Percentiles rank a stretch among this genome's conserved stretches.
Evolutionary conservation across 345 rosid species (phyloP).

Genomic region (Balakata baccata): DNA sequence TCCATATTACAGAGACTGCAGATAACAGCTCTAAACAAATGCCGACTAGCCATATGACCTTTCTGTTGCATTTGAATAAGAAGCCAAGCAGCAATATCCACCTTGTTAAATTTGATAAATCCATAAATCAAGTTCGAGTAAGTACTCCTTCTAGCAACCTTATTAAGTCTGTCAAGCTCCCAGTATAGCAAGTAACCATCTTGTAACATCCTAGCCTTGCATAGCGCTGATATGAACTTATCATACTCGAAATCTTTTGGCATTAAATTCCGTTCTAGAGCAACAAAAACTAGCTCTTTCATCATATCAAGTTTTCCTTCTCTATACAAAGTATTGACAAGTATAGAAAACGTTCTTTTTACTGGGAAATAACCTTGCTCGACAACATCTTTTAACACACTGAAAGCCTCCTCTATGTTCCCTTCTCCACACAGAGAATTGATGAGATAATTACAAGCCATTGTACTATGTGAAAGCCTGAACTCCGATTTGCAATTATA

Average conservation of each 20-base stretch:
- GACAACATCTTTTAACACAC: slow-evolving; percentile 45
- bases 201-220: slow-evolving; percentile 51
- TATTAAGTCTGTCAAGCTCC: slow-evolving; percentile 40
- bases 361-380: slow-evolving; percentile 62
- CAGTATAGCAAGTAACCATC: slow-evolving; percentile 55
- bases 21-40: slow-evolving; percentile 51
- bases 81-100: slow-evolving; percentile 61
- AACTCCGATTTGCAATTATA: slow-evolving; percentile 56
- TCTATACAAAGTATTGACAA: slow-evolving; percentile 62
- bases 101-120: slow-evolving; percentile 42
- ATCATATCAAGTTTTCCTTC: slow-evolving; percentile 61
- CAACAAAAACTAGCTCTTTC: slow-evolving; percentile 47
- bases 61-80: slow-evolving; percentile 72
- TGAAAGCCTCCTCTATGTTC: slow-evolving; percentile 51
- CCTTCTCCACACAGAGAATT: slow-evolving; percentile 52
- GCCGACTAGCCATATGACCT: slow-evolving; percentile 42
- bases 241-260: slow-evolving; percentile 39
- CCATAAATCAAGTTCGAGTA: slow-evolving; percentile 52
- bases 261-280: slow-evolving; percentile 41
- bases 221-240: slow-evolving; percentile 55
- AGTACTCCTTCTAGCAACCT: slow-evolving; percentile 21
- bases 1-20: slow-evolving; percentile 45
- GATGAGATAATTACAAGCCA: slow-evolving; percentile 65
- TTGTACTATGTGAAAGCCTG: slow-evolving; percentile 45
- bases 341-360: slow-evolving; percentile 41